Conservation (phyloP, 1,284 basidiomycete genomes). For the Apiotrichum gamsii region DNA sequence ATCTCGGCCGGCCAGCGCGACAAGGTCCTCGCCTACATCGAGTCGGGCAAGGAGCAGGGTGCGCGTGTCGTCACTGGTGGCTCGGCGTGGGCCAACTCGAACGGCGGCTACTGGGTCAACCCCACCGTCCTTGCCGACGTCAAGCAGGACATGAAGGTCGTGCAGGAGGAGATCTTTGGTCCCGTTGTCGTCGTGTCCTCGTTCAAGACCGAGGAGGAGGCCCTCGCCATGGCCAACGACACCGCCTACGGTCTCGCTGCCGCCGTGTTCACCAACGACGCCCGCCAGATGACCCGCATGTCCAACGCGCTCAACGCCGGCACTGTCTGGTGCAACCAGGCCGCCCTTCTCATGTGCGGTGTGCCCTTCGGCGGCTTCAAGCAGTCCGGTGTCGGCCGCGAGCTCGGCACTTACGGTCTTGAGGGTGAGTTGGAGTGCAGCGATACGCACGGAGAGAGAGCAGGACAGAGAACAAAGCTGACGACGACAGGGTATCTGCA, state of each 20-base stretch:
- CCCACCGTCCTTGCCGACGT: slow-evolving; percentile 46
- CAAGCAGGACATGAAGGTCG: slow-evolving; percentile 31
- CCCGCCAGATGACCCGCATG: slow-evolving; percentile 77
- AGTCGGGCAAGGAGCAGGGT: slow-evolving; percentile 74
- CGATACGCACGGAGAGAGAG: too few relatives aligned
- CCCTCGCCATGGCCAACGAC: slow-evolving; percentile 68
- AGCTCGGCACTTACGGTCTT: slow-evolving; percentile 79
- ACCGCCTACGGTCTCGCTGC: slow-evolving; percentile 81
- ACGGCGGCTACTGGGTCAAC: slow-evolving; percentile 43
- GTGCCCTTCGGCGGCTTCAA: slow-evolving; percentile 96
- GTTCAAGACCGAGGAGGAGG: slow-evolving; percentile 47
- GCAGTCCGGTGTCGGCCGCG: slow-evolving; percentile 70
- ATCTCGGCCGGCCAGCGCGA: slow-evolving; percentile 81
- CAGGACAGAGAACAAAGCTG: too few relatives aligned
- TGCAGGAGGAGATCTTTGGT: slow-evolving; percentile 49
- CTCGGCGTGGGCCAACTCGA: slow-evolving; percentile 42
- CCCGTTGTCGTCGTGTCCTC: slow-evolving; percentile 47
- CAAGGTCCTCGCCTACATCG: slow-evolving; percentile 82
- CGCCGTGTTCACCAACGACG: slow-evolving; percentile 78
- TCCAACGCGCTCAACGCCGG: slow-evolving; percentile 75
- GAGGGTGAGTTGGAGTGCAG: too few relatives aligned
- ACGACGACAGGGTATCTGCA: slow-evolving; percentile 74
- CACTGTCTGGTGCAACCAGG: slow-evolving; percentile 77
- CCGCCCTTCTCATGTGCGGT: slow-evolving; percentile 70
- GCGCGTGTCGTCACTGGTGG: slow-evolving; percentile 78